These are phyloP conservation scores for Blepharisma japonicum DNA, from an alignment of 73 alveolate species.

Conservation along the genomic window DNA sequence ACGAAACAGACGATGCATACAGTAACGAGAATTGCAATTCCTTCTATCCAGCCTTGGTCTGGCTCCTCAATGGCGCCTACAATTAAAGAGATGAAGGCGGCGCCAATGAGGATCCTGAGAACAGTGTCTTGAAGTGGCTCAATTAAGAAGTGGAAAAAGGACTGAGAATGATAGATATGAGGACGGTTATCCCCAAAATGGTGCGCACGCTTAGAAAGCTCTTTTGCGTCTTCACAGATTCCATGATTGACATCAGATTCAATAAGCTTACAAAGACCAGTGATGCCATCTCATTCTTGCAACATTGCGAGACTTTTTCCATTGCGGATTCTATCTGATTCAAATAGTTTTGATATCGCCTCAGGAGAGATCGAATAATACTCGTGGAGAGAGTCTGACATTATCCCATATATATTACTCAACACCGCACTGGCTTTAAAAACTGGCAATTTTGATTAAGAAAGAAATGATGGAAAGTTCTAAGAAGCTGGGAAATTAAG, in stretches of 20 bases:
- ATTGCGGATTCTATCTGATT: background rate
- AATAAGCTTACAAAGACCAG: too few relatives aligned
- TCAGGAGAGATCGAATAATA: background rate
- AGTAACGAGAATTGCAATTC: constrained; percentile 61
- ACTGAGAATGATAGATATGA: too few relatives aligned
- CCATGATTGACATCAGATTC: too few relatives aligned
- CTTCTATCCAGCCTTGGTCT: constrained; percentile 72
- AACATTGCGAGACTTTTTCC: background rate
- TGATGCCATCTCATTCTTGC: background rate
- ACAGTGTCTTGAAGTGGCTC: constrained; percentile 94
- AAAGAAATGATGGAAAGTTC: too few relatives aligned
- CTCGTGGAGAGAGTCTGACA: too few relatives aligned
- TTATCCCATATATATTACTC: too few relatives aligned
- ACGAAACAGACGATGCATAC: constrained; percentile 66
- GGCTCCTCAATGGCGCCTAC: constrained; percentile 91
- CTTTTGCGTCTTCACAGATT: too few relatives aligned
- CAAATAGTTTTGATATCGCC: background rate
- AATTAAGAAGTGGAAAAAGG: background rate
- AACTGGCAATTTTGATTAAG: too few relatives aligned
- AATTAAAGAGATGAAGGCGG: constrained; percentile 89
- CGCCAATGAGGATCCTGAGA: constrained; percentile 80
- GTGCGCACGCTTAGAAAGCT: too few relatives aligned
- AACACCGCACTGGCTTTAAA: too few relatives aligned
- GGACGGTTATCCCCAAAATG: too few relatives aligned
- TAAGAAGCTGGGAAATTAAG: too few relatives aligned